Conservation (phyloP, 2,329 filamentous ascomycete genomes). For the Cercospora brassicicola region DNA sequence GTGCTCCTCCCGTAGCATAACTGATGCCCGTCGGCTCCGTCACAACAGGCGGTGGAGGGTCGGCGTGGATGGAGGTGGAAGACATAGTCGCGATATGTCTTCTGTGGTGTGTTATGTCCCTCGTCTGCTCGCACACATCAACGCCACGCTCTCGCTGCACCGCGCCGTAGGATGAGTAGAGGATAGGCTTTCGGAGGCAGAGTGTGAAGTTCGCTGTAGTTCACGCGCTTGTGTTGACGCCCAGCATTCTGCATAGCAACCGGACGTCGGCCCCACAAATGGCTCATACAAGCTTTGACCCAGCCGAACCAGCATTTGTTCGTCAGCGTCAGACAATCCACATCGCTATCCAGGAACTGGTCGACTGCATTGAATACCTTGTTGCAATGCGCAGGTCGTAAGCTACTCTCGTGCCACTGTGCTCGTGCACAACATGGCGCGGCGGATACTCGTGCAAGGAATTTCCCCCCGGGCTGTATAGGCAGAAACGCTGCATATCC, state of each 20-base stretch:
- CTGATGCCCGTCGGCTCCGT: slow-evolving; percentile 68
- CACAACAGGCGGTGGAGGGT: slow-evolving; percentile 58
- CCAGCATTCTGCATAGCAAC: slow-evolving; percentile 2
- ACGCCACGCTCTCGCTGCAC: slow-evolving; percentile 3
- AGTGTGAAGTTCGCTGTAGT: not conserved
- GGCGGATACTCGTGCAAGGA: not conserved
- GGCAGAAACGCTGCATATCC: not conserved
- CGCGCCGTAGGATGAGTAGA: not conserved
- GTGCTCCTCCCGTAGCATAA: slow-evolving; percentile 71
- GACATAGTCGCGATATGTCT: slow-evolving; percentile 23
- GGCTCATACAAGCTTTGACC: not conserved
- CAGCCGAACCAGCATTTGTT: not conserved
- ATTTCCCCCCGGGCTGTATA: not conserved
- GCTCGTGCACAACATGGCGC: not conserved
- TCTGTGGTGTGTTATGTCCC: slow-evolving; percentile 13
- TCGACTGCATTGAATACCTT: not conserved
- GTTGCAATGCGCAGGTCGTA: not conserved
- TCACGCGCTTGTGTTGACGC: slow-evolving; percentile 1
- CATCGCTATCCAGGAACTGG: not conserved
- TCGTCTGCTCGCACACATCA: slow-evolving; percentile 15
- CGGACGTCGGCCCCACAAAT: not conserved
- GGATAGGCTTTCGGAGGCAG: slow-evolving; percentile 11
- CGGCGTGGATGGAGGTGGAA: slow-evolving; percentile 50
- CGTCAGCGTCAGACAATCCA: not conserved
- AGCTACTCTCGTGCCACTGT: not conserved